A percentile compares a stretch with the other conserved stretches of the same genome.
phyloP scores from a whole-genome alignment of 2,329 filamentous ascomycete genomes.

The Trichoderma lentiforme region DNA sequence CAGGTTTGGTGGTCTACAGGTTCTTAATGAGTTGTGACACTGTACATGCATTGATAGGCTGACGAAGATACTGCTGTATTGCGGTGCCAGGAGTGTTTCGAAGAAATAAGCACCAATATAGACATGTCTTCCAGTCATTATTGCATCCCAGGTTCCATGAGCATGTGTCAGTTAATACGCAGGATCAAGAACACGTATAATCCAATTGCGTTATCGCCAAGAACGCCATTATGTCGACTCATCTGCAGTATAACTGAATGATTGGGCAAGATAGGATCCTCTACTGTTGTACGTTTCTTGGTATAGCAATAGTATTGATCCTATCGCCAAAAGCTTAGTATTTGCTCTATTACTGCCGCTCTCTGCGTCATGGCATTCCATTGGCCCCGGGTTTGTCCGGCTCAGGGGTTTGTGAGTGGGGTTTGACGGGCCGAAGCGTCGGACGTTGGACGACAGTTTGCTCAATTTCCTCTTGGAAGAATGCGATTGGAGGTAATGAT shows the following conservation, averaged over 20 bases:
- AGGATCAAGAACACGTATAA: too few relatives aligned
- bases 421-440: slow-evolving; percentile 5
- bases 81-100: not conserved
- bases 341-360: not conserved
- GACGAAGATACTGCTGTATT: not conserved
- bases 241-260: not conserved
- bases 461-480: not conserved
- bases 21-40: not conserved
- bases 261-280: not conserved
- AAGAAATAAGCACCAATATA: not conserved
- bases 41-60: not conserved
- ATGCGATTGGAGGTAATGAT: not conserved
- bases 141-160: not conserved
- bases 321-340: not conserved
- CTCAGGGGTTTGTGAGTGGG: not conserved
- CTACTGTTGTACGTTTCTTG: too few relatives aligned
- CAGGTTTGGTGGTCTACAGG: not conserved
- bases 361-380: not conserved
- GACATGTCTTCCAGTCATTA: not conserved
- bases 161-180: not conserved
- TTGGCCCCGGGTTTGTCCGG: not conserved
- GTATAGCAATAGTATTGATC: not conserved
- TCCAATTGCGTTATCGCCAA: not conserved
- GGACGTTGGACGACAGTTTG: not conserved
- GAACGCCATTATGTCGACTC: not conserved